Evolutionary conservation across 2,329 filamentous ascomycete species (phyloP).

Genomic region (Sporothrix luriei): DNA sequence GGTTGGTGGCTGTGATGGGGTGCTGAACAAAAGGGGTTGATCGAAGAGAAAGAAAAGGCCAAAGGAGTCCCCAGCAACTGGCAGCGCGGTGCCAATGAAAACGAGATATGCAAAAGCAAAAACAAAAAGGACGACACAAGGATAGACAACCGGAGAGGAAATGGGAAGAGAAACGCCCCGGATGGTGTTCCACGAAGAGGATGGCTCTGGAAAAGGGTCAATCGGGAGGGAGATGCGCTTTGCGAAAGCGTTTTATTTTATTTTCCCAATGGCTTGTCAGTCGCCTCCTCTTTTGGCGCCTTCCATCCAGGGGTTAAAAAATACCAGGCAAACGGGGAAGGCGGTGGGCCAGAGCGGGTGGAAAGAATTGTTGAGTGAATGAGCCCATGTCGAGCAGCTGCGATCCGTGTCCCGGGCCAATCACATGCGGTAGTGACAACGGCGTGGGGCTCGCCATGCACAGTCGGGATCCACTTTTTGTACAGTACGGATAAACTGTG

Average conservation of each 20-base stretch:
- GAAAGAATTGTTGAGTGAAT: slow-evolving; percentile 33
- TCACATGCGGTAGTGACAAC: slow-evolving; percentile 12
- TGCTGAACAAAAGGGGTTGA: slow-evolving; percentile 17
- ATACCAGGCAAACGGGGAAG: slow-evolving; percentile 13
- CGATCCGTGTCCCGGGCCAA: slow-evolving; percentile 37
- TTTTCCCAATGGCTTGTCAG: slow-evolving; percentile 25
- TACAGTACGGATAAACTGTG: slow-evolving; percentile 25
- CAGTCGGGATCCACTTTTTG: background rate
- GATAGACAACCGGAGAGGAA: background rate
- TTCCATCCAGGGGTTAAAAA: slow-evolving; percentile 24
- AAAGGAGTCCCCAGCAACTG: slow-evolving; percentile 14
- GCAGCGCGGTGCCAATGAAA: slow-evolving; percentile 19
- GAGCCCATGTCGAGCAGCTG: slow-evolving; percentile 36
- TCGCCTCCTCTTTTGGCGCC: slow-evolving; percentile 2
- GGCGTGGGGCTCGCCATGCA: background rate
- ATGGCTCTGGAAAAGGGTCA: slow-evolving; percentile 11
- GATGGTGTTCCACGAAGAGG: slow-evolving; percentile 28
- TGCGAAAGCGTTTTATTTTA: slow-evolving; percentile 31
- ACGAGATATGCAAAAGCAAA: slow-evolving; percentile 26
- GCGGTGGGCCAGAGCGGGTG: slow-evolving; percentile 27
- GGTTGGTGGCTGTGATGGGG: slow-evolving; percentile 9
- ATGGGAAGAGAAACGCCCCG: slow-evolving; percentile 26
- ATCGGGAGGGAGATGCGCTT: slow-evolving; percentile 15
- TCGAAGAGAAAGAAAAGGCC: slow-evolving; percentile 16
- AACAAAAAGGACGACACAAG: slow-evolving; percentile 16